Conservation (phyloP, 495 filamentous ascomycete species). For the Apodospora peruviana region DNA sequence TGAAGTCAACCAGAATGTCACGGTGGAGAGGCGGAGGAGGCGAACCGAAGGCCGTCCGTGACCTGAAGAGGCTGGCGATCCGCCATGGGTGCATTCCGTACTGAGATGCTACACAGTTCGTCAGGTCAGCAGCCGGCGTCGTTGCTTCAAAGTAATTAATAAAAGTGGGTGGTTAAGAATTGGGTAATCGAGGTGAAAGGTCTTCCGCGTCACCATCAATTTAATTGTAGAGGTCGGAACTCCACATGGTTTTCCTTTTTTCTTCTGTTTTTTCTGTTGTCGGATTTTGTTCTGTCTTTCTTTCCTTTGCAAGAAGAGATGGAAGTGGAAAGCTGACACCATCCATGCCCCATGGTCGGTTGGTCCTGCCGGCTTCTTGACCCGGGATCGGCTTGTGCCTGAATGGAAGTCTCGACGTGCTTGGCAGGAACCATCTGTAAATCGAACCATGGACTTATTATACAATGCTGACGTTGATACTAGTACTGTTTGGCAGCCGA, state of each 20-base stretch:
- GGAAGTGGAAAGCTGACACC: no score
- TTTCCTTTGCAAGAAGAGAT: no score
- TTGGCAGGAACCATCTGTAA: no score
- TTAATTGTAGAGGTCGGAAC: background rate
- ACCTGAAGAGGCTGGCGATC: no score
- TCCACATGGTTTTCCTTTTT: background rate
- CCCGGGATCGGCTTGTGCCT: no score
- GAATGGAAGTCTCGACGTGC: no score
- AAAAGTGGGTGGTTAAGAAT: background rate
- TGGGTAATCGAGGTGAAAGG: background rate
- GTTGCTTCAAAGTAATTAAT: background rate
- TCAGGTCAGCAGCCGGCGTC: background rate
- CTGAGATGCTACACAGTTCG: background rate
- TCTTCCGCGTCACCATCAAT: background rate
- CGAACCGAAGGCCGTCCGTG: constrained; percentile 7
- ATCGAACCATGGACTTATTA: no score
- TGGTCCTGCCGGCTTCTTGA: no score
- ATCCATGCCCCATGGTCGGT: no score
- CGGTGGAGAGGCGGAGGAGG: constrained; percentile 17
- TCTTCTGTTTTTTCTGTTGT: background rate
- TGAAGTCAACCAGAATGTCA: constrained; percentile 20
- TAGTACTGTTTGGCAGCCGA: no score
- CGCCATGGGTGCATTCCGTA: background rate
- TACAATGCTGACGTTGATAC: no score
- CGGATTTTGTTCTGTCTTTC: no score